Evolutionary conservation across 139 green algal genomes (phyloP).

Genomic region (Nannochloris sp.): DNA sequence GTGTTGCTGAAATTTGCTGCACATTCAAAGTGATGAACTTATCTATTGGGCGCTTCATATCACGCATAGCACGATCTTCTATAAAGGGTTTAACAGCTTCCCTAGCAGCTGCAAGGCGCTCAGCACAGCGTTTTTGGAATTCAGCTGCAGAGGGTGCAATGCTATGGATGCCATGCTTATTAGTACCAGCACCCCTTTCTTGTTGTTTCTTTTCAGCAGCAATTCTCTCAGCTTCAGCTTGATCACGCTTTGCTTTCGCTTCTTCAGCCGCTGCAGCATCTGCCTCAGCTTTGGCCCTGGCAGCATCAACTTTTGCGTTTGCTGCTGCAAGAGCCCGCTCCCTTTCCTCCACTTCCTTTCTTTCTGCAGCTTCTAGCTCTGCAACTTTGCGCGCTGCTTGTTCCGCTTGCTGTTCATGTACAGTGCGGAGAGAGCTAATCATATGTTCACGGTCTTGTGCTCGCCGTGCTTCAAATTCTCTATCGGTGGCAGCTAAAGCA

Average conservation of each 20-base stretch:
- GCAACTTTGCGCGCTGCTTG: neutral
- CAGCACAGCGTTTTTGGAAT: constrained; percentile 9
- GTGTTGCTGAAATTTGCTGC: constrained; percentile 65
- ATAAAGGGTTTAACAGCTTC: constrained; percentile 17
- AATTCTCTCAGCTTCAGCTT: no score
- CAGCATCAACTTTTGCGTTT: neutral
- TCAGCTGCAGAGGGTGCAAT: constrained; percentile 10
- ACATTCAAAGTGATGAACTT: constrained; percentile 68
- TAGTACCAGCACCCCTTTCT: no score
- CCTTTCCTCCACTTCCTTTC: neutral
- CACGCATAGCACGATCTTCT: constrained; percentile 33
- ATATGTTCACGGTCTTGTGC: constrained; percentile 1
- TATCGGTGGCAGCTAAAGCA: neutral
- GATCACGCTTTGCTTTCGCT: neutral
- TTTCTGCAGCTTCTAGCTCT: neutral
- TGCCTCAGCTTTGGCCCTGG: neutral
- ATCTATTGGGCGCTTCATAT: constrained; percentile 49
- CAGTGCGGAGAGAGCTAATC: constrained; percentile 5
- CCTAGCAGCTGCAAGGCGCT: constrained; percentile 16
- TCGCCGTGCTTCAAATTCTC: neutral
- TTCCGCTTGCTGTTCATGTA: neutral
- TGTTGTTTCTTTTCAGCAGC: no score
- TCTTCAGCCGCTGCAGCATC: neutral
- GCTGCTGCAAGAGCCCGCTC: neutral
- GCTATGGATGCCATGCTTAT: neutral